phyloP scores from a whole-genome alignment of 1,284 basidiomycete species.

The Naganishia cerealis region DNA sequence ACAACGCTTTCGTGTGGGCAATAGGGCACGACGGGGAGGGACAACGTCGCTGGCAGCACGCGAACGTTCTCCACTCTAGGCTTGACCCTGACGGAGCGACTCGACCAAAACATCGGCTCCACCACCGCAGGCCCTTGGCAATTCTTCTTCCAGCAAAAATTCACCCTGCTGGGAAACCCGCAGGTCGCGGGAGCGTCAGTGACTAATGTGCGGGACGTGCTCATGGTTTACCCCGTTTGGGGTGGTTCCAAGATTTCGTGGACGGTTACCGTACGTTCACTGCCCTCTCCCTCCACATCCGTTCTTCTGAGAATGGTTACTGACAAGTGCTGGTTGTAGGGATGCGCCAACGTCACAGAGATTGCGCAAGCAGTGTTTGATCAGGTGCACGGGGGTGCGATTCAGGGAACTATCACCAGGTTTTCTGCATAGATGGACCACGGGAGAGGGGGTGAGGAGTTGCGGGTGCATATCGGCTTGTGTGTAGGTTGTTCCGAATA shows the following conservation, averaged over 20 bases:
- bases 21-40: slow-evolving; percentile 26
- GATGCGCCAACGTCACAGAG: slow-evolving; percentile 10
- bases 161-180: slow-evolving; percentile 32
- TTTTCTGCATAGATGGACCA: not conserved
- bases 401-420: slow-evolving; percentile 14
- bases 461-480: no score
- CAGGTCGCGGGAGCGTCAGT: slow-evolving; percentile 31
- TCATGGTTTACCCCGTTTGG: slow-evolving; percentile 27
- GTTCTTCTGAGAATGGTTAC: not conserved
- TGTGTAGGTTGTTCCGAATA: no score
- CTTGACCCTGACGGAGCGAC: slow-evolving; percentile 34
- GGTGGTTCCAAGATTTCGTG: slow-evolving; percentile 29
- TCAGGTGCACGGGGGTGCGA: slow-evolving; percentile 18
- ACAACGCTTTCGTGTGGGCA: not conserved
- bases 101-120: slow-evolving; percentile 31
- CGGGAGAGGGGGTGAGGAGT: no score
- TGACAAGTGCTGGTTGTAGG: not conserved
- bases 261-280: slow-evolving; percentile 25
- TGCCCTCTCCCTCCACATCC: not conserved
- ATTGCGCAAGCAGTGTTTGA: slow-evolving; percentile 15
- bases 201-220: slow-evolving; percentile 30
- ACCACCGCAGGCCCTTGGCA: slow-evolving; percentile 20
- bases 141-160: slow-evolving; percentile 34
- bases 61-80: slow-evolving; percentile 34
- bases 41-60: slow-evolving; percentile 29